Evolutionary conservation across 2,329 filamentous ascomycete species (phyloP).

Genomic region (Diplodia corticola): DNA sequence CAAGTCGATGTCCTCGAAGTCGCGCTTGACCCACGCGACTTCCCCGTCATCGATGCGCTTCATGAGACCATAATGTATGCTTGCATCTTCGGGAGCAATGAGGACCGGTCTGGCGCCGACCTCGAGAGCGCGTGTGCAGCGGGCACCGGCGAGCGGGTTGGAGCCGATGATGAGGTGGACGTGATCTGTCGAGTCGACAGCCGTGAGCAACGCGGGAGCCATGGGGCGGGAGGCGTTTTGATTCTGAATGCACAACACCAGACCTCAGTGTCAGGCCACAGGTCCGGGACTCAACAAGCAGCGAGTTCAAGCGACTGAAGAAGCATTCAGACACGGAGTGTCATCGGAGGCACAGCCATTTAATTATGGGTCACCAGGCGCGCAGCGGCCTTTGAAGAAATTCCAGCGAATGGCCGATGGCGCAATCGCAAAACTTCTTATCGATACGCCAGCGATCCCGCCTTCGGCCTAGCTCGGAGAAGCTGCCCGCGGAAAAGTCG

Average conservation of each 20-base stretch:
- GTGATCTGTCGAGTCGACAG: constrained; percentile 68
- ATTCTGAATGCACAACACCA: neutral
- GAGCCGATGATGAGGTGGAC: constrained; percentile 84
- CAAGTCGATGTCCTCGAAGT: constrained; percentile 71
- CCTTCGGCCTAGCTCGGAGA: neutral
- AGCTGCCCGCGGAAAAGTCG: constrained; percentile 15
- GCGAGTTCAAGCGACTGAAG: neutral
- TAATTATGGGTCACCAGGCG: constrained; percentile 6
- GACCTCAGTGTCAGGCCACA: neutral
- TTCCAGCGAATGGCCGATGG: constrained; percentile 22
- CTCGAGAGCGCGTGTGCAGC: constrained; percentile 76
- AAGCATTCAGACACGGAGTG: neutral
- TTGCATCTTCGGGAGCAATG: constrained; percentile 66
- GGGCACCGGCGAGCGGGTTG: constrained; percentile 81
- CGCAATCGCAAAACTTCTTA: constrained; percentile 19
- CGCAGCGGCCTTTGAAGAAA: constrained; percentile 12
- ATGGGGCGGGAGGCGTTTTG: constrained; percentile 32
- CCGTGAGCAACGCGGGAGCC: constrained; percentile 65
- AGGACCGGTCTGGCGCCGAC: constrained; percentile 81
- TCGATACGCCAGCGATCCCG: constrained; percentile 12
- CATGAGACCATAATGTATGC: constrained; percentile 61
- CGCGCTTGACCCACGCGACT: constrained; percentile 64
- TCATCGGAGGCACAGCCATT: constrained; percentile 14
- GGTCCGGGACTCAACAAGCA: neutral
- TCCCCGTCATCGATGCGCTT: constrained; percentile 66